These are phyloP conservation scores for Candida glucosophila DNA, from an alignment of 1,139 yeast species.

Conservation along the genomic window DNA sequence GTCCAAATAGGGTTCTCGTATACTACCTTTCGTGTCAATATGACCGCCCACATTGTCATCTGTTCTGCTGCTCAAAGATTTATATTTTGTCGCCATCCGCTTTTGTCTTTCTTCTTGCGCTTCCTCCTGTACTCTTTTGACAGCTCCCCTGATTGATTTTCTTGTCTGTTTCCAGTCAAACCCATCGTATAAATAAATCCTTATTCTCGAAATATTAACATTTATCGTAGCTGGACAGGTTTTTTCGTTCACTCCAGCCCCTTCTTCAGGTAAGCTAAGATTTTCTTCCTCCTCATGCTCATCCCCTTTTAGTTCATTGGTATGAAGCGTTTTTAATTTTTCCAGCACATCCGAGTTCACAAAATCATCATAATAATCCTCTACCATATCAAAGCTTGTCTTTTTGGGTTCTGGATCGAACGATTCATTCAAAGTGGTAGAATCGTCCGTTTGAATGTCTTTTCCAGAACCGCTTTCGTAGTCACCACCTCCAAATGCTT, in stretches of 20 bases:
- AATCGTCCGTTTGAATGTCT: background rate
- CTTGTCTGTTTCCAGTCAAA: slow-evolving; percentile 87
- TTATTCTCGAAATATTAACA: slow-evolving; percentile 28
- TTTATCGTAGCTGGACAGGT: slow-evolving; percentile 23
- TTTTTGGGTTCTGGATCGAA: background rate
- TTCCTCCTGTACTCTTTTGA: slow-evolving; percentile 48
- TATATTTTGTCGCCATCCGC: too few species aligned
- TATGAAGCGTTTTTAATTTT: slow-evolving; percentile 2
- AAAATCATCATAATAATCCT: slow-evolving; percentile 13
- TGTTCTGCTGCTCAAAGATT: slow-evolving; percentile 3
- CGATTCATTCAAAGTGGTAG: too few species aligned
- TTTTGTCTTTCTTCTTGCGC: slow-evolving; percentile 17
- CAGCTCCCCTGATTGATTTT: slow-evolving; percentile 52
- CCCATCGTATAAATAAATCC: slow-evolving; percentile 72
- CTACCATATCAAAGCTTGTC: slow-evolving; percentile 11
- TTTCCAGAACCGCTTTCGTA: slow-evolving; percentile 1
- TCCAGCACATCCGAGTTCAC: slow-evolving; percentile 2
- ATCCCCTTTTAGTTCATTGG: slow-evolving; percentile 1
- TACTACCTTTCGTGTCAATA: background rate
- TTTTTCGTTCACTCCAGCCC: slow-evolving; percentile 3
- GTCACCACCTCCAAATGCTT: background rate
- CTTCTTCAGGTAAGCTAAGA: slow-evolving; percentile 28
- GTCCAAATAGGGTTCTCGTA: background rate
- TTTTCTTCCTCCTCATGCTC: slow-evolving; percentile 23
- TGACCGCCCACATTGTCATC: background rate